Percentiles rank a stretch among this genome's conserved stretches.
Evolutionary conservation across 768 basidiomycete species (phyloP).

Genomic region (Mrakia hoshinonis): DNA sequence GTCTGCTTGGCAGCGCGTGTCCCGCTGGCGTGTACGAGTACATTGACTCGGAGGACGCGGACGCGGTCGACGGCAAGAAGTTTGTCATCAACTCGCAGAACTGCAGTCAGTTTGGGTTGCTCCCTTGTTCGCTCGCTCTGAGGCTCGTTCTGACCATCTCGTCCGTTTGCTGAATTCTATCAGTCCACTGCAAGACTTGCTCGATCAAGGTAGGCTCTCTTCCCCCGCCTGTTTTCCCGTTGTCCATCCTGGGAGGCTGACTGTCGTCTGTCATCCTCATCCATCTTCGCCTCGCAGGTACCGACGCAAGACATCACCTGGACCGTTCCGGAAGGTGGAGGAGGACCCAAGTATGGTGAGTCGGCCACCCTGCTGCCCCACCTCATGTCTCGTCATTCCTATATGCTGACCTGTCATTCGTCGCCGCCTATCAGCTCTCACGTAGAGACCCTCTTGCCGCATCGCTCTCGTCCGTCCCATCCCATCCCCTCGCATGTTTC

Average conservation of each 20-base stretch:
- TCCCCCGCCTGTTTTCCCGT: not conserved
- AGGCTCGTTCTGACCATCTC: not conserved
- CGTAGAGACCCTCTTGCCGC: not conserved
- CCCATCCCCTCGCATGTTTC: too few relatives aligned
- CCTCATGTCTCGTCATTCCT: not conserved
- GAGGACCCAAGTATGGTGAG: constrained; percentile 91
- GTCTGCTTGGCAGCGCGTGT: constrained; percentile 78
- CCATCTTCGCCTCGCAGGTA: not conserved
- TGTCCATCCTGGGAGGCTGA: not conserved
- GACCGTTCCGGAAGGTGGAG: constrained; percentile 90
- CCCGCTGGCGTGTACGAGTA: constrained; percentile 98
- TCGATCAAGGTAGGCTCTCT: constrained; percentile 61
- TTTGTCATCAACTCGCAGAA: constrained; percentile 95
- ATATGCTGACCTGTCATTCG: not conserved
- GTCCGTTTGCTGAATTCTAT: not conserved
- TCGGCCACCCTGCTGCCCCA: constrained; percentile 22
- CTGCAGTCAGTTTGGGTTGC: constrained; percentile 28
- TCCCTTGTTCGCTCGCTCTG: not conserved
- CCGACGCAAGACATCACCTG: constrained; percentile 95
- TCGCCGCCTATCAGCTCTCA: not conserved
- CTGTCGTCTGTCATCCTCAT: not conserved
- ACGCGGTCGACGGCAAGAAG: constrained; percentile 70
- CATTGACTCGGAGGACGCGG: constrained; percentile 54
- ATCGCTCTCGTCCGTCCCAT: too few relatives aligned
- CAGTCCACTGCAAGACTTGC: constrained; percentile 86